These are phyloP conservation scores for Parietaria judaica DNA, from an alignment of 306 rosid species.

Conservation along the genomic window DNA sequence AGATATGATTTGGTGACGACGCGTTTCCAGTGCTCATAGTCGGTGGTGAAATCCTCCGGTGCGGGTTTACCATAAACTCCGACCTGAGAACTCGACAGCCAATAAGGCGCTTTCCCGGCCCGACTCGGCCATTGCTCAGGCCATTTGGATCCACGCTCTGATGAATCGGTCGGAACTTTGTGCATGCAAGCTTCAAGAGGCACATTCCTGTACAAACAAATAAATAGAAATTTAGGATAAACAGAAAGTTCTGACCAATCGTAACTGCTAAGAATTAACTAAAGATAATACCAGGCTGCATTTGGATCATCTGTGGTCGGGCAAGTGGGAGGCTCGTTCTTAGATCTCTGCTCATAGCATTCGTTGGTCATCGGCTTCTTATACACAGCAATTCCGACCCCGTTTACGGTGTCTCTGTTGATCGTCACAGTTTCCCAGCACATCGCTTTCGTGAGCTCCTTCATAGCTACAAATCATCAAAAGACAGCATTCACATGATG, in stretches of 20 bases:
- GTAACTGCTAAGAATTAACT: background rate
- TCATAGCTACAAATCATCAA: slow-evolving; percentile 57
- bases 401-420: slow-evolving; percentile 70
- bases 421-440: slow-evolving; percentile 84
- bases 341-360: slow-evolving; percentile 68
- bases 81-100: slow-evolving; percentile 77
- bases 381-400: slow-evolving; percentile 73
- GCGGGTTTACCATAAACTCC: slow-evolving; percentile 98
- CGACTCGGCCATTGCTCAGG: slow-evolving; percentile 88
- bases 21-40: slow-evolving; percentile 75
- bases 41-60: slow-evolving; percentile 81
- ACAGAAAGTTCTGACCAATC: background rate
- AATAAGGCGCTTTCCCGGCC: slow-evolving; percentile 67
- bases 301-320: slow-evolving; percentile 60
- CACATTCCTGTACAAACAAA: slow-evolving; percentile 52
- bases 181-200: slow-evolving; percentile 86
- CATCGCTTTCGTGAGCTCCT: slow-evolving; percentile 56
- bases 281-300: slow-evolving; percentile 74
- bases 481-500: slow-evolving; percentile 7
- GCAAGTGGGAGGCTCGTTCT: slow-evolving; percentile 73
- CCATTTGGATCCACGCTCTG: slow-evolving; percentile 76
- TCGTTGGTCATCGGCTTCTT: slow-evolving; percentile 78
- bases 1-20: slow-evolving; percentile 69
- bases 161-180: slow-evolving; percentile 54
- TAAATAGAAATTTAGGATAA: slow-evolving; percentile 12